Percentiles rank a stretch among this genome's conserved stretches.
These are phyloP conservation scores for Lepidium aucheri DNA, from an alignment of 345 rosid genomes.

Conservation along the genomic window DNA sequence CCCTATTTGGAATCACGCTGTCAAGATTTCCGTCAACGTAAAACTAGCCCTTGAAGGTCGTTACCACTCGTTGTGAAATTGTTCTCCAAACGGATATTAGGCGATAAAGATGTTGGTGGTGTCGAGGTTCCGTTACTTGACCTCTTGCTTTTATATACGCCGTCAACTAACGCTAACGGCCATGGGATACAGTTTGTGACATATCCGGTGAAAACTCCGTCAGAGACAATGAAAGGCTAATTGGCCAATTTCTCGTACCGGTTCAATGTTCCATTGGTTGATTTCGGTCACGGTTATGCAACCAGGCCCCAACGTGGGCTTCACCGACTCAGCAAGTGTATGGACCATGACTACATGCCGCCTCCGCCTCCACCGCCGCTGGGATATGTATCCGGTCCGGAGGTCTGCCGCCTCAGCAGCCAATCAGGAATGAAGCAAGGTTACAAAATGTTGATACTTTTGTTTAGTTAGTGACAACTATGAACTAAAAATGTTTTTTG, in stretches of 20 bases:
- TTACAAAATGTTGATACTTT: background rate
- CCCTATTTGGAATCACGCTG: slow-evolving; percentile 53
- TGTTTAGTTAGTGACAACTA: background rate
- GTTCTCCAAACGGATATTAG: no score
- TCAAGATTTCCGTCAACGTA: slow-evolving; percentile 37
- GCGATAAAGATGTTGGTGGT: no score
- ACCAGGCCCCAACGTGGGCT: background rate
- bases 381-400: slow-evolving; percentile 32
- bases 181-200: slow-evolving; percentile 31
- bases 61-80: slow-evolving; percentile 34
- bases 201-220: slow-evolving; percentile 48
- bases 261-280: slow-evolving; percentile 22
- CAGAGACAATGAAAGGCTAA: slow-evolving; percentile 52
- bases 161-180: background rate
- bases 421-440: slow-evolving; percentile 30
- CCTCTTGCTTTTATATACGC: slow-evolving; percentile 15
- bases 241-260: slow-evolving; percentile 47
- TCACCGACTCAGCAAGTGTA: background rate
- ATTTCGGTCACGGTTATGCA: background rate
- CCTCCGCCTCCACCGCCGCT: background rate
- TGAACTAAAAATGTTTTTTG: no score
- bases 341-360: slow-evolving; percentile 9
- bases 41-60: no score
- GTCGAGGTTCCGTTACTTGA: slow-evolving; percentile 58
- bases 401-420: slow-evolving; percentile 27